phyloP scores from a whole-genome alignment of 345 rosid species.

The Dipteronia sinensis region DNA sequence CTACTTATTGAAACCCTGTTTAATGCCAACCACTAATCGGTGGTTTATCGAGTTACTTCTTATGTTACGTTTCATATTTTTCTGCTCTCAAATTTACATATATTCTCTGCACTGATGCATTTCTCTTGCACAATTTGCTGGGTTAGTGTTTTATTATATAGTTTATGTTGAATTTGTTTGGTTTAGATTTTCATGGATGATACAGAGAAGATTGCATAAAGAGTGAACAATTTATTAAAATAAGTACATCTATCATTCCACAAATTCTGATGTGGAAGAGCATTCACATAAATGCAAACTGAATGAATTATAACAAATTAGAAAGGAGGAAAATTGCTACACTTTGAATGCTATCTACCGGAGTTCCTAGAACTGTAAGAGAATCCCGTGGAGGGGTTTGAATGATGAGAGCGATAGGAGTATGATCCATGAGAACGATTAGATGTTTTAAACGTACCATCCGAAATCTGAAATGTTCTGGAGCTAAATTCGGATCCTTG shows the following conservation, averaged over 20 bases:
- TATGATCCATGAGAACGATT: too few species aligned
- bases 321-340: too few species aligned
- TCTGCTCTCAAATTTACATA: not conserved
- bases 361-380: conserved; percentile 23
- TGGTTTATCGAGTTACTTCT: conserved; percentile 36
- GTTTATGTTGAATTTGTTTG: not conserved
- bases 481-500: conserved; percentile 14
- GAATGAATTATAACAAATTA: not conserved
- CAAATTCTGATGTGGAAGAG: not conserved
- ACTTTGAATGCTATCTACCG: conserved; percentile 35
- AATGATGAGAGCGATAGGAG: too few species aligned
- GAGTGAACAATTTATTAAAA: not conserved
- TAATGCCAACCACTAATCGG: conserved; percentile 43
- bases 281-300: not conserved
- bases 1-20: conserved; percentile 15
- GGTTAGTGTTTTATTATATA: not conserved
- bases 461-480: too few species aligned
- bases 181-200: too few species aligned
- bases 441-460: too few species aligned
- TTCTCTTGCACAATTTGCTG: not conserved
- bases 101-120: not conserved
- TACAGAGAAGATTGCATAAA: too few species aligned
- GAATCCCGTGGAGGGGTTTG: too few species aligned
- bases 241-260: not conserved
- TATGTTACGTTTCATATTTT: not conserved